Evolutionary conservation across 805 yeast genomes (phyloP), one percentile per base, ranked within the genome.

Genomic region (Saccharomycopsis selenospora): DNA sequence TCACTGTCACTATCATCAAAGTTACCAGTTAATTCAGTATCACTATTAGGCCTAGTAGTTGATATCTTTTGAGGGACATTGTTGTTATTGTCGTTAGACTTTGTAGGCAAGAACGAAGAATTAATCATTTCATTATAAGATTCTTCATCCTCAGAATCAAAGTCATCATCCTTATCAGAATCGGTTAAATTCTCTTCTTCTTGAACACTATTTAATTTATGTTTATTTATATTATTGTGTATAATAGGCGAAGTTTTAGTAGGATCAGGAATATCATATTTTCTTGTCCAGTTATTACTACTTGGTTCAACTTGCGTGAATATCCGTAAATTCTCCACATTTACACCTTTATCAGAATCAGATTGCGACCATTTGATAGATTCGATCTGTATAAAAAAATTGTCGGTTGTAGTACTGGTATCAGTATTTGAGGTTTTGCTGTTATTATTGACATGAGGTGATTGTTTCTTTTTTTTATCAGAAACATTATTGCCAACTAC

Each of bases 291-390:
- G 5, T 28, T 18, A 28, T 33, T 24, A 24, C 53, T 56, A 3
- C 63, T 63, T 7, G 60, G 55, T 24, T 55, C 47, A 0, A 68
- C 60, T 3, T 60, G 60, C 0, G 80, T 79, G 36, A 49, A 52
- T 14, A 52, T 17, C 23, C 68, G 67, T 3, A 73, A 54, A 3
- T 72, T 65, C 2, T 63, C 53, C 0, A 79, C 51, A 17, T 58
- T 60, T 0, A 80, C 57, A 1, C 76, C 79, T 6, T 59, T 52
- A 0, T 75, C 52, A 2, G 57, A 40, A 40, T 24, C 29, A 43
- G 13, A 46, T 43, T 11, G 43, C 30, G 22, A 20, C 38, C 1
- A 28, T 42, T 23, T 42, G 38, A 28, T 43, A 40, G 20, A 42
- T 33, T 3, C 40, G 42, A n/a, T 24, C 40, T 24, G 38, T 38